These are phyloP conservation scores for Podila horticola DNA, from an alignment of 192 early-diverging fungal genomes.

Conservation along the genomic window DNA sequence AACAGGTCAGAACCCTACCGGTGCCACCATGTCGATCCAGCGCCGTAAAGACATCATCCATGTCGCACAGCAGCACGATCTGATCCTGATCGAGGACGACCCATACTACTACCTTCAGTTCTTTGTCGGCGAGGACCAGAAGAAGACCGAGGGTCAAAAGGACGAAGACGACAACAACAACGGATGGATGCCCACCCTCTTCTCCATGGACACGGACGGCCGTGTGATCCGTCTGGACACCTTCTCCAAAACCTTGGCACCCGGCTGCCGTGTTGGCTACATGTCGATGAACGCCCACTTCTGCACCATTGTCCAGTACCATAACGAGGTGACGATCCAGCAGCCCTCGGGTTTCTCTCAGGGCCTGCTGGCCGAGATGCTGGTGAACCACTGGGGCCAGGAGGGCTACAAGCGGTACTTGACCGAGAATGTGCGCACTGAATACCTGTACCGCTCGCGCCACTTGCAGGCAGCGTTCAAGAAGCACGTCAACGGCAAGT, in stretches of 20 bases:
- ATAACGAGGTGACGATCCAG: slow-evolving; percentile 80
- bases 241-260: slow-evolving; percentile 86
- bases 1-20: slow-evolving; percentile 90
- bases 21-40: slow-evolving; percentile 77
- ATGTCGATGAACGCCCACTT: slow-evolving; percentile 68
- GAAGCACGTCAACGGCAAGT: slow-evolving; percentile 60
- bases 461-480: slow-evolving; percentile 65
- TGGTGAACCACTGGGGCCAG: slow-evolving; percentile 75
- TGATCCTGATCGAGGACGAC: slow-evolving; percentile 91
- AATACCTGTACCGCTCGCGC: slow-evolving; percentile 77
- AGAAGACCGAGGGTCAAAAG: slow-evolving; percentile 17
- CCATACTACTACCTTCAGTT: slow-evolving; percentile 93
- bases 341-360: slow-evolving; percentile 86
- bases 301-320: slow-evolving; percentile 76
- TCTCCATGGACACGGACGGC: slow-evolving; percentile 84
- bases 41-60: slow-evolving; percentile 80
- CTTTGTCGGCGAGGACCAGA: slow-evolving; percentile 19
- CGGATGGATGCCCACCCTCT: slow-evolving; percentile 71
- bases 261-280: slow-evolving; percentile 83
- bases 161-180: slow-evolving; percentile 15
- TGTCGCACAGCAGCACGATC: slow-evolving; percentile 73
- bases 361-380: slow-evolving; percentile 69
- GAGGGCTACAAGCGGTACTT: slow-evolving; percentile 78
- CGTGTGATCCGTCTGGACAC: slow-evolving; percentile 90
- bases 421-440: slow-evolving; percentile 64